Base-by-base conservation (phyloP, 176 grass and related monocot species). In the Pontederia crassipes region DNA sequence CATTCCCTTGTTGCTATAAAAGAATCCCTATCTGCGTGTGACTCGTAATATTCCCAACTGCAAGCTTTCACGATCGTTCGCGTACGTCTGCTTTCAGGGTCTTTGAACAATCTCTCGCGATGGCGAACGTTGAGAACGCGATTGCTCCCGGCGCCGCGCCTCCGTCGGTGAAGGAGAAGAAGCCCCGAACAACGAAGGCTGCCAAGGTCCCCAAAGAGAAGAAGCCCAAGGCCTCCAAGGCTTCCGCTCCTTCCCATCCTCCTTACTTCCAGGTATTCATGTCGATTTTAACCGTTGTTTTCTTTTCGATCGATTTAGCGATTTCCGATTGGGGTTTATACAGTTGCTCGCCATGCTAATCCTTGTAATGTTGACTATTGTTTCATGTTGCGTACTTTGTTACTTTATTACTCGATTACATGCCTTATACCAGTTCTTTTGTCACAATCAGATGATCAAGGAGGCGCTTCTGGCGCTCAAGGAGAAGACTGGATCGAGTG, bases 231-330 rank as follows among this genome's bases (percentile, higher is more conserved):
- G 68, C 17, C 32, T 85, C 20, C 48, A 82, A 81, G 72, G 61
- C 75, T 0, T 32, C 68, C 1, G 11, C 46, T 12, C 68, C 12
- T 9, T 12, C 40, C 20, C 91, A 96, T 65, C 86, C 91, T 12
- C 86, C 91, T 0, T 90, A 96, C 74, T 79, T 90, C 56, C 79
- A 96, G 86, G 91, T 85, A 56, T 77, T 54, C 62, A 48, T 40
- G 32, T 40, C 32, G 32, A 40, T 40, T 7, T 58, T 58, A 0
- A 11, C n/a, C 17, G 58, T 55, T 32, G 11, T 46, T 15, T 28
- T 50, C 0, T 28, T 68, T 13, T 52, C 16, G 12, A 46, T 66
- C 28, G 48, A 13, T 57, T 8, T 47, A 4, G 24, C 45, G 28
- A 46, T 11, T 58, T 1, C n/a, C 40, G 26, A 49, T 11, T 48